These are phyloP conservation scores for Lepiota brunneoincarnata DNA, from an alignment of 768 basidiomycete genomes.

Conservation along the genomic window DNA sequence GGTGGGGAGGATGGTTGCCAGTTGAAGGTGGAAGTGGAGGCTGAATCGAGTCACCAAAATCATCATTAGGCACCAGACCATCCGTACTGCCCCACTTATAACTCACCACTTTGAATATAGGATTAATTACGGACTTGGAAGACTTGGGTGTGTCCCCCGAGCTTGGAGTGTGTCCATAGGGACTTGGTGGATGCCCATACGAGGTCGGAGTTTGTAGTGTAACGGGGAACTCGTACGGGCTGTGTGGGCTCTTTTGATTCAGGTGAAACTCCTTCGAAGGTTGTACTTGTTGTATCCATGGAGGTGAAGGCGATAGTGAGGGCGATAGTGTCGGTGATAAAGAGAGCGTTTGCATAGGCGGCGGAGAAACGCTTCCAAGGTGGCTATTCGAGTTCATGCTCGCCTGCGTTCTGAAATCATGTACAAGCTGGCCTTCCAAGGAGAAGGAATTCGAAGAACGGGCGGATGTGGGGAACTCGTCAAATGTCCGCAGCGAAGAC, in stretches of 20 bases:
- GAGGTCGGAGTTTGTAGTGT: constrained; percentile 38
- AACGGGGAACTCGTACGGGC: constrained; percentile 33
- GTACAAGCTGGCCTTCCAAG: constrained; percentile 68
- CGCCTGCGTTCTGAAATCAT: constrained; percentile 72
- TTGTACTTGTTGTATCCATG: constrained; percentile 47
- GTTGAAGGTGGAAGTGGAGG: constrained; percentile 55
- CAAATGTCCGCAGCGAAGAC: constrained; percentile 72
- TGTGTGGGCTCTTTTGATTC: constrained; percentile 30
- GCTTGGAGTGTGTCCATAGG: constrained; percentile 58
- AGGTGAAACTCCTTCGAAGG: constrained; percentile 27
- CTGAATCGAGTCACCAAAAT: constrained; percentile 35
- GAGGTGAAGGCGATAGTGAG: constrained; percentile 43
- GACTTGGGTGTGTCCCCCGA: constrained; percentile 62
- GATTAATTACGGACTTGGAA: constrained; percentile 72
- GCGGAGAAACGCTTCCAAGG: constrained; percentile 69
- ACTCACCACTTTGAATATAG: constrained; percentile 91
- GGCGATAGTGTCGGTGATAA: constrained; percentile 64
- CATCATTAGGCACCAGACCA: constrained; percentile 35
- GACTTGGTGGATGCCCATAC: constrained; percentile 49
- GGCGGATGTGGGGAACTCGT: constrained; percentile 69
- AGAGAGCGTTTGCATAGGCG: constrained; percentile 72
- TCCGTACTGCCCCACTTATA: constrained; percentile 36
- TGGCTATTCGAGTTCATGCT: constrained; percentile 67
- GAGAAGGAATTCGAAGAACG: constrained; percentile 82
- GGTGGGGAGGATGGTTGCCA: constrained; percentile 29